phyloP scores from a whole-genome alignment of 2,329 filamentous ascomycete species.

The Aspergillus sp. region DNA sequence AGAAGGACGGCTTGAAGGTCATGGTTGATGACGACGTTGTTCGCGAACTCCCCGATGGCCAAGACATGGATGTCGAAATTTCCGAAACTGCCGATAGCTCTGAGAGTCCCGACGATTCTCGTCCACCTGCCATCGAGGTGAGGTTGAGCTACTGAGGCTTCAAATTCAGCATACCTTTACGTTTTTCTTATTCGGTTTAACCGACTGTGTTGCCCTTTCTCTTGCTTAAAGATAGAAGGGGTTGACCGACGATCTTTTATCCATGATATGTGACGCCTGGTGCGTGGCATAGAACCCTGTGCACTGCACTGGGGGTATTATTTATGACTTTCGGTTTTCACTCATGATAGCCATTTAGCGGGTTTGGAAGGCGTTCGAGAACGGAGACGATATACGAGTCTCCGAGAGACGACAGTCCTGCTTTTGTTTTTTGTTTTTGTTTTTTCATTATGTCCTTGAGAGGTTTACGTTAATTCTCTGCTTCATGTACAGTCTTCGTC shows the following conservation, averaged over 20 bases:
- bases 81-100: constrained; percentile 44
- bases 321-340: constrained; percentile 2
- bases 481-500: neutral
- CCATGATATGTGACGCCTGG: constrained; percentile 9
- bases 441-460: constrained; percentile 1
- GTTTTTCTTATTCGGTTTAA: neutral
- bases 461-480: no score
- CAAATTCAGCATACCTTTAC: neutral
- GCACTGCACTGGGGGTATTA: neutral
- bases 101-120: neutral
- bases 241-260: constrained; percentile 3
- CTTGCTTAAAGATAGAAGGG: no score
- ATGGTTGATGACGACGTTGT: constrained; percentile 88
- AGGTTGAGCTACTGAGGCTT: constrained; percentile 44
- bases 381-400: constrained; percentile 36
- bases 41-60: constrained; percentile 72
- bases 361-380: constrained; percentile 25
- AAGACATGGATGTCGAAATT: constrained; percentile 72
- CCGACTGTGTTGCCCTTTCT: no score
- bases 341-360: constrained; percentile 1
- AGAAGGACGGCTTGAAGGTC: constrained; percentile 67
- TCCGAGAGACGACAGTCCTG: constrained; percentile 27
- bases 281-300: constrained; percentile 10
- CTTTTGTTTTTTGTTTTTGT: constrained; percentile 8
- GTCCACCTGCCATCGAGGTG: constrained; percentile 36